A percentile compares a stretch with the other conserved stretches of the same genome.
These are phyloP conservation scores for Avena eriantha DNA, from an alignment of 176 grass and related monocot species.

Conservation along the genomic window DNA sequence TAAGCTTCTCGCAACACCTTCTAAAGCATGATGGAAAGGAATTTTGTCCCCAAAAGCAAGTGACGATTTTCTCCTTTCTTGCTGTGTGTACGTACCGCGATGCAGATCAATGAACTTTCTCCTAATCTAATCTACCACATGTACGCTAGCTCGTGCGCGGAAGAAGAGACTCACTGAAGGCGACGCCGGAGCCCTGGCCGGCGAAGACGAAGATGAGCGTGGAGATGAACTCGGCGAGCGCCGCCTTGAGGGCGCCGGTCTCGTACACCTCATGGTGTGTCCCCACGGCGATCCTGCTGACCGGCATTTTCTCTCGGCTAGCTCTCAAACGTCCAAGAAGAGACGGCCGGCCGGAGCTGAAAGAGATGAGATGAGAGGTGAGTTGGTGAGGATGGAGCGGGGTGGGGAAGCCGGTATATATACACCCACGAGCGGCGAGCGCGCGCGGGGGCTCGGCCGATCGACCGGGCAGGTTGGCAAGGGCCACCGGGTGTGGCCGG, in stretches of 20 bases:
- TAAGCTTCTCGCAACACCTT: slow-evolving; percentile 17
- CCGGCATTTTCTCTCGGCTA: slow-evolving; percentile 63
- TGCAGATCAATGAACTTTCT: background rate
- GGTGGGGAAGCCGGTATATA: slow-evolving; percentile 40
- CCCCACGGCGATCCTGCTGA: slow-evolving; percentile 74
- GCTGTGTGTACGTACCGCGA: background rate
- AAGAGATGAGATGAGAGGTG: background rate
- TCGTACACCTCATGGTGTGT: slow-evolving; percentile 69
- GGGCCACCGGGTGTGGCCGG: slow-evolving; percentile 8
- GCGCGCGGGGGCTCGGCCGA: background rate
- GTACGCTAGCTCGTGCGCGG: background rate
- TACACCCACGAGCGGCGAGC: background rate
- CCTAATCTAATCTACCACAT: background rate
- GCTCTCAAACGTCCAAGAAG: background rate
- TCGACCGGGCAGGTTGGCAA: background rate
- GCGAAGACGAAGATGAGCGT: slow-evolving; percentile 99
- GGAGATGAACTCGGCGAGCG: slow-evolving; percentile 90
- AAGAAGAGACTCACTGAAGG: slow-evolving; percentile 62
- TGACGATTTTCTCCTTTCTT: background rate
- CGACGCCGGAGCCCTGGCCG: slow-evolving; percentile 94
- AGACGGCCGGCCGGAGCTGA: background rate
- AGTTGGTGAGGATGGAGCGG: slow-evolving; percentile 29
- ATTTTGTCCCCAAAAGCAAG: background rate
- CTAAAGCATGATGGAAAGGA: background rate
- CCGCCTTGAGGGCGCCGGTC: slow-evolving; percentile 79